Evolutionary conservation across 2,329 filamentous ascomycete species (phyloP).

Genomic region (Ceratocystis destructans): DNA sequence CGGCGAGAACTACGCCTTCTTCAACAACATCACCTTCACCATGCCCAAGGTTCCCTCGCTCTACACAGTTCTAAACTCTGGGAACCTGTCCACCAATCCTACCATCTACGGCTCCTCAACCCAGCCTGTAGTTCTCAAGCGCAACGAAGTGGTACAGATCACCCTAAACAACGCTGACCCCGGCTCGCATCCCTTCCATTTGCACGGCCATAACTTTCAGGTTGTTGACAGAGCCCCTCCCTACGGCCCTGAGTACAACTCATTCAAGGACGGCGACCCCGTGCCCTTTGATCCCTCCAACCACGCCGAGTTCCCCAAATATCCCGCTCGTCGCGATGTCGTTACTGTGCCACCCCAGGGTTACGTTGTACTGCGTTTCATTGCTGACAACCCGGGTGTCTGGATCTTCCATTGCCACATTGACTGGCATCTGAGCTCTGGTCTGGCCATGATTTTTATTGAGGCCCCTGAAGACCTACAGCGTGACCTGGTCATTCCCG

Average conservation of each 20-base stretch:
- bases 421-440: slow-evolving; percentile 38
- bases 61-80: slow-evolving; percentile 49
- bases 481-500: slow-evolving; percentile 40
- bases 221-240: slow-evolving; percentile 26
- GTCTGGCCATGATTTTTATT: slow-evolving; percentile 28
- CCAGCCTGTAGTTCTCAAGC: slow-evolving; percentile 39
- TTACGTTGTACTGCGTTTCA: slow-evolving; percentile 35
- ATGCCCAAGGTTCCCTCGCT: slow-evolving; percentile 52
- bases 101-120: slow-evolving; percentile 38
- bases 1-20: slow-evolving; percentile 42
- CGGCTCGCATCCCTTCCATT: slow-evolving; percentile 48
- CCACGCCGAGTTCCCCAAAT: slow-evolving; percentile 26
- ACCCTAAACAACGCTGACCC: slow-evolving; percentile 45
- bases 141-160: slow-evolving; percentile 42
- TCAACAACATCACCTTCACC: slow-evolving; percentile 53
- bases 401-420: slow-evolving; percentile 37
- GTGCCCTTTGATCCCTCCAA: slow-evolving; percentile 29
- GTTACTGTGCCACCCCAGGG: slow-evolving; percentile 34
- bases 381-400: slow-evolving; percentile 33
- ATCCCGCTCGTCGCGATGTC: slow-evolving; percentile 37
- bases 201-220: slow-evolving; percentile 50
- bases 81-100: slow-evolving; percentile 33
- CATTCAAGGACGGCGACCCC: slow-evolving; percentile 21
- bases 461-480: slow-evolving; percentile 32
- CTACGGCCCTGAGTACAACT: slow-evolving; percentile 16